phyloP scores from a whole-genome alignment of 768 basidiomycete species.

The Podaxis mareebaensis region DNA sequence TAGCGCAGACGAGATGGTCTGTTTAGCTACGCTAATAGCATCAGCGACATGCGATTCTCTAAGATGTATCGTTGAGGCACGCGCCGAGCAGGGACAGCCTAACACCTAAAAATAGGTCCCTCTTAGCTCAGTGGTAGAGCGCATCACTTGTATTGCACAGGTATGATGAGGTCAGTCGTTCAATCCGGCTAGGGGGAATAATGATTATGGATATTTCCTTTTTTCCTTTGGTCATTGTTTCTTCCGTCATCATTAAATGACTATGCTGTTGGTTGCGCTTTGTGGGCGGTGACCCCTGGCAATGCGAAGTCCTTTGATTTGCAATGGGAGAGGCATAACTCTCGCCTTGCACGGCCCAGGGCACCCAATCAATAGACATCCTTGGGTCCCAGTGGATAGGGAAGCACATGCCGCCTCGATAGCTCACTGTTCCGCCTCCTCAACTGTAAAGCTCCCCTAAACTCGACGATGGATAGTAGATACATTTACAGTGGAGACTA shows the following conservation, averaged over 20 bases:
- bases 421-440: not conserved
- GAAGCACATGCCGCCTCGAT: not conserved
- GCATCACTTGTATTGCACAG: not conserved
- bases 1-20: too few relatives aligned
- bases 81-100: not conserved
- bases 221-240: not conserved
- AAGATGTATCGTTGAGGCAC: too few relatives aligned
- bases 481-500: not conserved
- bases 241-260: not conserved
- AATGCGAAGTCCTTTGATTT: not conserved
- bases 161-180: constrained; percentile 1
- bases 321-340: not conserved
- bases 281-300: too few relatives aligned
- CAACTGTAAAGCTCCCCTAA: not conserved
- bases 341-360: not conserved
- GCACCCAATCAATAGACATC: not conserved
- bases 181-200: constrained; percentile 5
- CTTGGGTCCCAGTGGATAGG: not conserved
- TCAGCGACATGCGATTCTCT: too few relatives aligned
- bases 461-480: not conserved
- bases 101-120: not conserved
- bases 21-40: too few relatives aligned
- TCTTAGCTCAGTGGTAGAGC: constrained; percentile 4
- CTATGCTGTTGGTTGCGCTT: not conserved
- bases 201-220: not conserved